phyloP scores from a whole-genome alignment of 2,329 filamentous ascomycete genomes.

The Colletotrichum simmondsii region DNA sequence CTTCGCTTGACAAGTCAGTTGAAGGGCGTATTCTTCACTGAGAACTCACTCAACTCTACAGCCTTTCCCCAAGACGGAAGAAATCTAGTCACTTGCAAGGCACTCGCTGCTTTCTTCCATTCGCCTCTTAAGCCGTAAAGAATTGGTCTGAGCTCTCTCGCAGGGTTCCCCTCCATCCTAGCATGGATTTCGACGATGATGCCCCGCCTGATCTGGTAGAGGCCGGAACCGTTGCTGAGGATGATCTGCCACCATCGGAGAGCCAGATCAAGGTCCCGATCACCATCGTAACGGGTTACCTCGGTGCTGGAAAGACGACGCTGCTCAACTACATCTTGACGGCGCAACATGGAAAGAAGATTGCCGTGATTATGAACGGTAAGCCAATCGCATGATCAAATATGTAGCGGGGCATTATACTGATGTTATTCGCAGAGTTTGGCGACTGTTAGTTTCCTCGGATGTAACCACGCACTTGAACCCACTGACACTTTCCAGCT shows the following conservation, averaged over 20 bases:
- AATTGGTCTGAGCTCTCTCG: constrained; percentile 24
- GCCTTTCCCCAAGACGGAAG: no score
- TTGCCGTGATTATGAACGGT: constrained; percentile 97
- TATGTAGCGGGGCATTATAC: background rate
- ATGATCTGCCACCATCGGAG: constrained; percentile 55
- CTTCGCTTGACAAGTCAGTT: background rate
- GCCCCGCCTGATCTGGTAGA: constrained; percentile 73
- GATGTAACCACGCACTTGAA: constrained; percentile 3
- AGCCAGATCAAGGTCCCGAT: constrained; percentile 78
- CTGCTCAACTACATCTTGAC: constrained; percentile 95
- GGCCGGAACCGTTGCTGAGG: constrained; percentile 46
- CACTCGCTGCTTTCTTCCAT: background rate
- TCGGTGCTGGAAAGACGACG: constrained; percentile 96
- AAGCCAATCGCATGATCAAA: constrained; percentile 32
- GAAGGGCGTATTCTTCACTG: background rate
- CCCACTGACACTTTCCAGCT: constrained; percentile 59
- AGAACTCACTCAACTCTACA: background rate
- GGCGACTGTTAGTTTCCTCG: constrained; percentile 73
- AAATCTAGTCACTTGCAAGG: background rate
- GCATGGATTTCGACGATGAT: constrained; percentile 75
- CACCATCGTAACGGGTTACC: constrained; percentile 89
- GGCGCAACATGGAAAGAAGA: constrained; percentile 95
- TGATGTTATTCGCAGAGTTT: constrained; percentile 70
- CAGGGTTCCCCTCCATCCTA: constrained; percentile 36
- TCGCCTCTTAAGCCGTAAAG: background rate